Conservation (phyloP, 306 rosid genomes). For the Malus fusca region DNA sequence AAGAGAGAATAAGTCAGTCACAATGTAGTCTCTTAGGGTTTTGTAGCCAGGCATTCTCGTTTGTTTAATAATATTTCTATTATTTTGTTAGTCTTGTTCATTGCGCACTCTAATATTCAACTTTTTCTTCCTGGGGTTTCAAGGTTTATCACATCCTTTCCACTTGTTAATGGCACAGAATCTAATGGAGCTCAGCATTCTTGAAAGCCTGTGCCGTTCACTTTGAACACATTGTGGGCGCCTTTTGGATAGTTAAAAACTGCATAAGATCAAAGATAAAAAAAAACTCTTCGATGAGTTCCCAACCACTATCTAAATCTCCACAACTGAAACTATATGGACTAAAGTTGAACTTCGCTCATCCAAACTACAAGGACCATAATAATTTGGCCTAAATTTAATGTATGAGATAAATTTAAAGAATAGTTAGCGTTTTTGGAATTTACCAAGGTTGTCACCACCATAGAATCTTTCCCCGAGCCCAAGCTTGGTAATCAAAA, state of each 20-base stretch:
- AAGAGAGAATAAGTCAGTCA: too few relatives aligned
- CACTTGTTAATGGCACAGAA: conserved; percentile 11
- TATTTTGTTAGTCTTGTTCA: too few relatives aligned
- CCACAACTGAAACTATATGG: too few relatives aligned
- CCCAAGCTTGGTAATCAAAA: conserved; percentile 39
- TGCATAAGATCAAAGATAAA: not conserved
- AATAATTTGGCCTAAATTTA: not conserved
- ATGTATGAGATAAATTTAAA: not conserved
- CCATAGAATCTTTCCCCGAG: conserved; percentile 33
- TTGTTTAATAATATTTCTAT: too few relatives aligned
- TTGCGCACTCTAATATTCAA: too few relatives aligned
- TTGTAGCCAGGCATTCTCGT: too few relatives aligned
- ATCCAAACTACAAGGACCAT: too few relatives aligned
- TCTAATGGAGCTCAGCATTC: conserved; percentile 17
- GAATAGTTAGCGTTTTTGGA: not conserved
- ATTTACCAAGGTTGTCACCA: conserved; percentile 43
- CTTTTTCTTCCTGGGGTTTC: conserved; percentile 28
- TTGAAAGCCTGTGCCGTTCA: conserved; percentile 32
- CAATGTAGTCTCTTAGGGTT: too few relatives aligned
- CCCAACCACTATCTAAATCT: too few relatives aligned
- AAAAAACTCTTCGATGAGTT: not conserved
- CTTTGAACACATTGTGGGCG: conserved; percentile 32
- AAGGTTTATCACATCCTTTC: conserved; percentile 30
- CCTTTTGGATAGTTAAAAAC: conserved; percentile 33
- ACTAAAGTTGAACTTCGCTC: too few relatives aligned